Percentiles rank a stretch among this genome's conserved stretches.
phyloP scores from a whole-genome alignment of 768 basidiomycete species.

The Suillus cothurnatus region DNA sequence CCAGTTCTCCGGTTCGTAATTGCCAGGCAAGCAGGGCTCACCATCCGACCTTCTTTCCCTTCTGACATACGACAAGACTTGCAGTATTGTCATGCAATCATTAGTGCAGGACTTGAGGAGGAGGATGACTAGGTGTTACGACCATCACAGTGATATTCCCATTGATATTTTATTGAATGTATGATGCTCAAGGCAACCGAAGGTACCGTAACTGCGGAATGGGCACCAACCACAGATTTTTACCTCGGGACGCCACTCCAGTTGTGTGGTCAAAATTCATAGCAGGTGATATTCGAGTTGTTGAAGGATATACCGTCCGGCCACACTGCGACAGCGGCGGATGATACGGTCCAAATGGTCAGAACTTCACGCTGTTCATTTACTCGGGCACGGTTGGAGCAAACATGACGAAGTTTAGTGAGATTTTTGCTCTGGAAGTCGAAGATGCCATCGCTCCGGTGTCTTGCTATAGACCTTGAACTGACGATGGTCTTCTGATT shows the following conservation, averaged over 20 bases:
- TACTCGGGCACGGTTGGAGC: slow-evolving; percentile 10
- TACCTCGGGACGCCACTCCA: background rate
- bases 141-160: slow-evolving; percentile 6
- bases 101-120: slow-evolving; percentile 6
- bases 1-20: slow-evolving; percentile 35
- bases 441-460: slow-evolving; percentile 16
- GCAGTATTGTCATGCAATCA: slow-evolving; percentile 11
- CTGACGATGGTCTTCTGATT: slow-evolving; percentile 12
- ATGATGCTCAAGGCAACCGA: background rate
- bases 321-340: background rate
- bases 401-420: slow-evolving; percentile 19
- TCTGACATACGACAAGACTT: slow-evolving; percentile 22
- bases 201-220: background rate
- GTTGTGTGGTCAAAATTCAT: slow-evolving; percentile 26
- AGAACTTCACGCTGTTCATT: background rate
- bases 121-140: slow-evolving; percentile 12
- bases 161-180: background rate
- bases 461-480: background rate
- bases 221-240: background rate
- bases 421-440: slow-evolving; percentile 15
- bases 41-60: slow-evolving; percentile 27
- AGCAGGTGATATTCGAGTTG: slow-evolving; percentile 12
- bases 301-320: slow-evolving; percentile 20
- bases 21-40: slow-evolving; percentile 26
- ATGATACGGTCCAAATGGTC: slow-evolving; percentile 1